Evolutionary conservation across 1,139 yeast species (phyloP), one percentile per base, ranked within the genome.

Genomic region (Eremothecium coryli): DNA sequence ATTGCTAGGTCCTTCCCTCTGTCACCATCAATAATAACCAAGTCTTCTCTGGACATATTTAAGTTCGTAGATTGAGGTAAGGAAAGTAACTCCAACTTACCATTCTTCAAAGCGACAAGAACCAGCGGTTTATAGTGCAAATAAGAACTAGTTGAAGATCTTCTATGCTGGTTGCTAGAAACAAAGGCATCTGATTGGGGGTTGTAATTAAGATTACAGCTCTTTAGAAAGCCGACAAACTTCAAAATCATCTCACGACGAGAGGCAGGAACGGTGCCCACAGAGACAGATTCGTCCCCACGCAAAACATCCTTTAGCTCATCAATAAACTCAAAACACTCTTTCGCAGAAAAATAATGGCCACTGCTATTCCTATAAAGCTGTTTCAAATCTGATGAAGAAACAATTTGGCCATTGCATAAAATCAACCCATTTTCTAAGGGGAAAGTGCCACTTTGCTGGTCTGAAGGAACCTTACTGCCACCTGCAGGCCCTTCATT

Each of bases 1-100:
- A 76, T 73, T 16, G 96, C 97, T 44, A 90, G 64, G 61, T 90
- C 98, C 35, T 82, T 69, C 26, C 98, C 98, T 33, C 98, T 69
- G 56, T 90, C 98, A n/a, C 97, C 98, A 57, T 90, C 97, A 24
- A 88, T 95, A 45, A 88, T 78, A 10, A 90, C 95, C 53, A 86
- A 69, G 55, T 86, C 96, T 18, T 82, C 82, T 12, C 73, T 61
- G 31, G 69, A 64, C 37, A 85, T 66, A 28, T 59, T 62, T 34
- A 80, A 63, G 40, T 73, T 73, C 15, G 78, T 64, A 42, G 61
- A 61, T 31, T 61, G 60, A 10, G 88, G 79, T 11, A 79, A 62
- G 48, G 80, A 79, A 46, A 85, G 77, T 3, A 88, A 82, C 54
- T 90, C 98, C 41, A 82, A 64, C 41, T 95, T 71, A 8, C 93